Evolutionary conservation across 345 rosid genomes (phyloP).

Genomic region (Heritiera fomes): DNA sequence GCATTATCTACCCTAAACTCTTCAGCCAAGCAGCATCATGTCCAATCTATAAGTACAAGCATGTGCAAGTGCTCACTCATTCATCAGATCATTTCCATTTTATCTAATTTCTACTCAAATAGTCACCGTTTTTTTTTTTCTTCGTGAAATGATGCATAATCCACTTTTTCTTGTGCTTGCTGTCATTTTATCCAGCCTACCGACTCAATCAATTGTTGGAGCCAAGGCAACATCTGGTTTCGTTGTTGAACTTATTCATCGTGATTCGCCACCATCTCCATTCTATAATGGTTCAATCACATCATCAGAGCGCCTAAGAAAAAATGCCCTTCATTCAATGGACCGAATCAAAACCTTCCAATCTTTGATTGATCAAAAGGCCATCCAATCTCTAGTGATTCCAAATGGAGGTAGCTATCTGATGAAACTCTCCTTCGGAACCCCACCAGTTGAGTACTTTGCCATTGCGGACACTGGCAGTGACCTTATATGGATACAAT

Average conservation of each 20-base stretch:
- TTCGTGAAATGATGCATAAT: background rate
- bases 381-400: constrained; percentile 25
- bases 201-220: background rate
- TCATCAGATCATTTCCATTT: background rate
- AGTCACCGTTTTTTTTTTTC: too few relatives aligned
- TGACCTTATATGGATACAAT: constrained; percentile 16
- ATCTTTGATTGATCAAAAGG: background rate
- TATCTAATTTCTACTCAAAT: too few relatives aligned
- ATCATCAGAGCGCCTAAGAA: constrained; percentile 28
- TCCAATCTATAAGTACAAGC: background rate
- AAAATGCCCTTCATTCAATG: constrained; percentile 34
- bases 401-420: constrained; percentile 28
- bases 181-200: background rate
- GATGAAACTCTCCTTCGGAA: constrained; percentile 40
- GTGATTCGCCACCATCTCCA: constrained; percentile 37
- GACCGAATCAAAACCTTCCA: constrained; percentile 29
- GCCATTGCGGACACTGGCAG: constrained; percentile 31
- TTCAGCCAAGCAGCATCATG: background rate
- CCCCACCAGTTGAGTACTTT: constrained; percentile 25
- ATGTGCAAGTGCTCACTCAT: background rate
- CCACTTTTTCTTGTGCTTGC: background rate
- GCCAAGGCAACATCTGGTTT: background rate
- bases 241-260: constrained; percentile 36
- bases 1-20: background rate
- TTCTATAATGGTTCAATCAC: constrained; percentile 27